Evolutionary conservation across 129 eudicot species (phyloP).

Genomic region (Flaveria linearis): DNA sequence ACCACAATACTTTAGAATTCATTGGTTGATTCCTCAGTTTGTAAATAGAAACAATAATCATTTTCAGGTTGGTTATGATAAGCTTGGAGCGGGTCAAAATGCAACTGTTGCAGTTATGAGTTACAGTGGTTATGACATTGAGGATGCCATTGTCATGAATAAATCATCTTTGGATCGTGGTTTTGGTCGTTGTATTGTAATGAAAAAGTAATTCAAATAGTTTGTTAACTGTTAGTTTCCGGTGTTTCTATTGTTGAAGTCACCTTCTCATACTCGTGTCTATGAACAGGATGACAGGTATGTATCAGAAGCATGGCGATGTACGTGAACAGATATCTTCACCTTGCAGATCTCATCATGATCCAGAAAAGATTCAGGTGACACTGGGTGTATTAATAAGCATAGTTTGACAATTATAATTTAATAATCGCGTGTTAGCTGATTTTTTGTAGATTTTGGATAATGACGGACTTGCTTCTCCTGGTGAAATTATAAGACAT

Average conservation of each 20-base stretch:
- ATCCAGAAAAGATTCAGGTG: slow-evolving; percentile 69
- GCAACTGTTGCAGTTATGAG: slow-evolving; percentile 99
- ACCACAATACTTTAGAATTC: not conserved
- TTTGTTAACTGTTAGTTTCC: slow-evolving; percentile 4
- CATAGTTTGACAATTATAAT: not conserved
- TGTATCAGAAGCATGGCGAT: slow-evolving; percentile 45
- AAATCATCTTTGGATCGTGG: slow-evolving; percentile 97
- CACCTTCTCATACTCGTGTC: slow-evolving; percentile 19
- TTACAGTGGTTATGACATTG: slow-evolving; percentile 95
- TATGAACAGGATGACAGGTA: slow-evolving; percentile 45
- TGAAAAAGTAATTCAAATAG: slow-evolving; percentile 59
- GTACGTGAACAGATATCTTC: slow-evolving; percentile 52
- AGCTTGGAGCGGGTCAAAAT: slow-evolving; percentile 98
- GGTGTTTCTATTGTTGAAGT: not conserved
- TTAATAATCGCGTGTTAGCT: not conserved
- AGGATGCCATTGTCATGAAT: slow-evolving; percentile 98
- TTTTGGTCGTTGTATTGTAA: slow-evolving; percentile 96
- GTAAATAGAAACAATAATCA: not conserved
- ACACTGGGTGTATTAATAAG: not conserved
- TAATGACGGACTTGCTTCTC: slow-evolving; percentile 91
- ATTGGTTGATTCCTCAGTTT: not conserved
- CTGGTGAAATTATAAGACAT: slow-evolving; percentile 79
- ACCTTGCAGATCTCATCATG: slow-evolving; percentile 55
- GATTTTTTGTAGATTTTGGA: slow-evolving; percentile 64
- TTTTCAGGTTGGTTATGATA: slow-evolving; percentile 75